Conservation (phyloP, 140 eudicot species). For the Cichorium intybus region DNA sequence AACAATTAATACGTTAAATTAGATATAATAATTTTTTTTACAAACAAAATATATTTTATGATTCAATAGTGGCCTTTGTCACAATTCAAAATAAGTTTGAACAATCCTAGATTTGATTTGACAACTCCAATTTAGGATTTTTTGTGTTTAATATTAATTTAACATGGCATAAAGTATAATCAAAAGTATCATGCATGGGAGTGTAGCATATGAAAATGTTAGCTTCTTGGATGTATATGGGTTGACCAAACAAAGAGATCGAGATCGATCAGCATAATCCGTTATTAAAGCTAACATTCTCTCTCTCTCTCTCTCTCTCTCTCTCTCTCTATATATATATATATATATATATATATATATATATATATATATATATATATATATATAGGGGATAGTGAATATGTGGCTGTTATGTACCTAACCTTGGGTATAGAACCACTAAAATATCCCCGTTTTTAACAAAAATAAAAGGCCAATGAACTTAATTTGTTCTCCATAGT, state of each 20-base stretch:
- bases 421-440: no score
- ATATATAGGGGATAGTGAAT: no score
- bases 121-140: neutral
- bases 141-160: neutral
- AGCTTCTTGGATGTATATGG: slow-evolving; percentile 9
- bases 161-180: neutral
- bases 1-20: neutral
- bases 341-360: neutral
- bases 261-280: neutral
- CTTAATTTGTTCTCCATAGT: no score
- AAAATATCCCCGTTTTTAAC: no score
- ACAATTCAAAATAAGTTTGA: neutral
- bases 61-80: neutral
- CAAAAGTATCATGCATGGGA: slow-evolving; percentile 23
- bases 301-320: no score
- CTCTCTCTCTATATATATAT: neutral
- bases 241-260: slow-evolving; percentile 18
- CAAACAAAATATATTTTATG: neutral
- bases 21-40: no score
- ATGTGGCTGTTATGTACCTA: no score
- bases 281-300: slow-evolving; percentile 5
- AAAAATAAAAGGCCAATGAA: no score
- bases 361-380: neutral
- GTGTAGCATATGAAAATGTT: slow-evolving; percentile 15
- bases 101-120: neutral